These are phyloP conservation scores for Aspergillus steynii DNA, from an alignment of 495 filamentous ascomycete genomes.

Conservation along the genomic window DNA sequence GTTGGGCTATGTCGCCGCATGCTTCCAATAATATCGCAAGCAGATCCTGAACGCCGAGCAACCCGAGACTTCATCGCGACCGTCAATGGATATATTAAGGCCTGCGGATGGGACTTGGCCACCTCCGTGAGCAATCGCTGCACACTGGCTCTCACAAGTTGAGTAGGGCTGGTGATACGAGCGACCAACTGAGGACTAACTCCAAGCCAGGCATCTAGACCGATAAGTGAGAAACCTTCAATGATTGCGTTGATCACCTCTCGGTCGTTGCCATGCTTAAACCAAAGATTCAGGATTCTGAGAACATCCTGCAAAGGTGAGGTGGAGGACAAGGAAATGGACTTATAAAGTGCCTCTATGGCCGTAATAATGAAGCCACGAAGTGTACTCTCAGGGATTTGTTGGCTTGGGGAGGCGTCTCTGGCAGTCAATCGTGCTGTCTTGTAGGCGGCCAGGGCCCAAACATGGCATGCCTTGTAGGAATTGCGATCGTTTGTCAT, in stretches of 20 bases:
- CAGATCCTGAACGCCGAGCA: conserved; percentile 76
- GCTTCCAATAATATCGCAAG: conserved; percentile 92
- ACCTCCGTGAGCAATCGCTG: conserved; percentile 90
- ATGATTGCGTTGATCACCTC: conserved; percentile 86
- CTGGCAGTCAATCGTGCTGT: conserved; percentile 71
- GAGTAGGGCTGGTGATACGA: conserved; percentile 92
- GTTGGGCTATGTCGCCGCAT: conserved; percentile 92
- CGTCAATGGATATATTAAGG: conserved; percentile 94
- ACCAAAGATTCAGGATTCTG: conserved; percentile 91
- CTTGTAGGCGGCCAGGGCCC: conserved; percentile 98
- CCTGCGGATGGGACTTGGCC: conserved; percentile 90
- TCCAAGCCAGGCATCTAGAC: conserved; percentile 95
- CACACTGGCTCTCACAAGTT: conserved; percentile 78
- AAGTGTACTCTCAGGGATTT: conserved; percentile 62
- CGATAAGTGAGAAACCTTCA: conserved; percentile 86
- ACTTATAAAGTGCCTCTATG: conserved; percentile 90
- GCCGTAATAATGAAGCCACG: conserved; percentile 91
- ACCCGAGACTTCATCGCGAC: conserved; percentile 95
- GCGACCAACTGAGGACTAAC: conserved; percentile 97
- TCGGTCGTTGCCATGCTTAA: conserved; percentile 81
- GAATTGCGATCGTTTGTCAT: conserved; percentile 88
- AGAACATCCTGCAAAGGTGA: conserved; percentile 96
- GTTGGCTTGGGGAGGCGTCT: conserved; percentile 45
- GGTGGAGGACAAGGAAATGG: conserved; percentile 86
- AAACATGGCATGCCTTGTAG: conserved; percentile 99